These are phyloP conservation scores for Blastobotrys attinorum DNA, from an alignment of 805 yeast genomes.

Conservation along the genomic window DNA sequence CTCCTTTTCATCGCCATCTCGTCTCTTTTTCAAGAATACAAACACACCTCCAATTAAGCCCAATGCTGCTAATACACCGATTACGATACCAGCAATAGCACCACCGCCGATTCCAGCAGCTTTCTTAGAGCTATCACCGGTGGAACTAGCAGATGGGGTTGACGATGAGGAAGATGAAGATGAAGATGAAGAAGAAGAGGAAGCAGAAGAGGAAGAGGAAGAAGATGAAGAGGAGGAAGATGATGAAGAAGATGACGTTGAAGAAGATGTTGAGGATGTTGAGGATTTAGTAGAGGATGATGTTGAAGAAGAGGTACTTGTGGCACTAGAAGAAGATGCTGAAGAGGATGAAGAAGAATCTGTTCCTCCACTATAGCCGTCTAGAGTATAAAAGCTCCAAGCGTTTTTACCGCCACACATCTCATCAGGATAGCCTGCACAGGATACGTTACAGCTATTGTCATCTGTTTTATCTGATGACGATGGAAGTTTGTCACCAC, in stretches of 20 bases:
- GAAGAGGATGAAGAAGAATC: slow-evolving; percentile 18
- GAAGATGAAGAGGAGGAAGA: slow-evolving; percentile 13
- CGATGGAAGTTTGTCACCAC: slow-evolving; percentile 45
- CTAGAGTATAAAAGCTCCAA: slow-evolving; percentile 22
- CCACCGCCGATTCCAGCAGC: slow-evolving; percentile 32
- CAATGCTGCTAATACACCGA: slow-evolving; percentile 44
- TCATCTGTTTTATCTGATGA: slow-evolving; percentile 26
- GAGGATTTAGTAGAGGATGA: slow-evolving; percentile 16
- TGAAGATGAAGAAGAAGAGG: slow-evolving; percentile 10
- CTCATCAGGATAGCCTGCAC: slow-evolving; percentile 57
- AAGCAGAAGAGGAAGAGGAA: slow-evolving; percentile 10
- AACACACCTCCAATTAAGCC: slow-evolving; percentile 34
- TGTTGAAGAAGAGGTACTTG: slow-evolving; percentile 9
- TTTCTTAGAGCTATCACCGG: slow-evolving; percentile 21
- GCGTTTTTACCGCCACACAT: slow-evolving; percentile 54
- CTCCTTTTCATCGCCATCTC: slow-evolving; percentile 29
- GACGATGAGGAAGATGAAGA: slow-evolving; percentile 14
- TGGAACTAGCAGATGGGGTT: slow-evolving; percentile 16
- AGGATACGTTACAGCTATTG: slow-evolving; percentile 36
- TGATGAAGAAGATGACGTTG: slow-evolving; percentile 10
- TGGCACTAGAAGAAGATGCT: slow-evolving; percentile 19
- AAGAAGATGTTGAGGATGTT: slow-evolving; percentile 14
- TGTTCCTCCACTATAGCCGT: slow-evolving; percentile 19
- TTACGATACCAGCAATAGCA: slow-evolving; percentile 56
- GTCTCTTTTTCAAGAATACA: slow-evolving; percentile 37